Conservation (phyloP, 306 rosid genomes). For the Astragalus glycyphyllos region DNA sequence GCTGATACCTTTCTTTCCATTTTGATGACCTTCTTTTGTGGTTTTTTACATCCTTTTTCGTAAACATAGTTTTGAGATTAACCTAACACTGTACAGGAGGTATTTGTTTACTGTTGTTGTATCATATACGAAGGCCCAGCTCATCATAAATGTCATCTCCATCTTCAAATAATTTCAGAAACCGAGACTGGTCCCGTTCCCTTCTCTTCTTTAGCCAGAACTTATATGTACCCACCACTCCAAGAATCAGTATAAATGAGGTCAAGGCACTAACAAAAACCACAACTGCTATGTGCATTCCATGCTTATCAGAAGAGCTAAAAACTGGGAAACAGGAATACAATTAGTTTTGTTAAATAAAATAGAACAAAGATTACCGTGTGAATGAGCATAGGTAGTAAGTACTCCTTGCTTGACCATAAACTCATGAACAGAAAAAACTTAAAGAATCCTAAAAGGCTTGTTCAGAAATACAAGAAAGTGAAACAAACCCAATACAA, state of each 20-base stretch:
- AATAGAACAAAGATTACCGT: background rate
- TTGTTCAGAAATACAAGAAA: constrained; percentile 30
- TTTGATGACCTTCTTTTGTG: constrained; percentile 12
- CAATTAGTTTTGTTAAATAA: constrained; percentile 18
- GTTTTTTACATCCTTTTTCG: background rate
- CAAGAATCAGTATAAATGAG: constrained; percentile 45
- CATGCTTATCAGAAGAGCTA: constrained; percentile 43
- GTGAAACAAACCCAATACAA: constrained; percentile 22
- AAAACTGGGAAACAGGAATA: constrained; percentile 55
- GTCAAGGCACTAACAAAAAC: constrained; percentile 54
- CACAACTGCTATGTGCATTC: constrained; percentile 53
- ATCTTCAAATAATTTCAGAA: constrained; percentile 76
- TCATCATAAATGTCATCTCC: constrained; percentile 77
- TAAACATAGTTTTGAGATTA: constrained; percentile 43
- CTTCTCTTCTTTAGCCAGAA: constrained; percentile 82
- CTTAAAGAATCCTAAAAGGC: background rate
- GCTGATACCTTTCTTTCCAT: background rate
- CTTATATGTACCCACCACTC: constrained; percentile 59
- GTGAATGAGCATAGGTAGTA: constrained; percentile 9
- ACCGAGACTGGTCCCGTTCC: constrained; percentile 77
- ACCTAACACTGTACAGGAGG: constrained; percentile 46
- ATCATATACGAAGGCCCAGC: constrained; percentile 65
- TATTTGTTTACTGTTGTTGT: constrained; percentile 33
- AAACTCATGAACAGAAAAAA: background rate
- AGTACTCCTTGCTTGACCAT: background rate